A percentile compares a stretch with the other conserved stretches of the same genome.
Evolutionary conservation across 139 green algal genomes (phyloP).

Genomic region (Tetradesmus obliquus): DNA sequence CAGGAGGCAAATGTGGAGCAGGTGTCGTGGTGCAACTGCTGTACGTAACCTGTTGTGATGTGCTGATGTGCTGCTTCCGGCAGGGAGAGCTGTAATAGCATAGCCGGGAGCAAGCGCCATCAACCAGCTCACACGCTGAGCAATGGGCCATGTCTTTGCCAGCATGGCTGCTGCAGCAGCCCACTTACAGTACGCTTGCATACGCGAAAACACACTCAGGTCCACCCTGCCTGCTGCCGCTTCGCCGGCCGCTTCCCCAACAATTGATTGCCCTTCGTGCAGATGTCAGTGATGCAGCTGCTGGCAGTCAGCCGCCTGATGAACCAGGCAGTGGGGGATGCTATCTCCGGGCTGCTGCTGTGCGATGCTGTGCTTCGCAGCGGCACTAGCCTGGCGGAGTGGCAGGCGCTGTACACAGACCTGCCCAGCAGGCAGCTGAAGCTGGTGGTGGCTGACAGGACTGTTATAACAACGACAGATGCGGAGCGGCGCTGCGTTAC

Average conservation of each 20-base stretch:
- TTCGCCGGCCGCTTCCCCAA: no score
- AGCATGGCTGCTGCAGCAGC: neutral
- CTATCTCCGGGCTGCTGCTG: constrained; percentile 88
- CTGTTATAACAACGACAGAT: constrained; percentile 74
- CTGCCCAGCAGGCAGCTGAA: constrained; percentile 91
- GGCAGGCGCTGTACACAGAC: constrained; percentile 81
- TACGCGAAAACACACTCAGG: no score
- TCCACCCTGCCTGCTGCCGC: no score
- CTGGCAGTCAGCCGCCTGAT: constrained; percentile 78
- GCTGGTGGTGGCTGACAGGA: constrained; percentile 84
- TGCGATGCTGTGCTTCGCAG: constrained; percentile 87
- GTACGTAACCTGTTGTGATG: no score
- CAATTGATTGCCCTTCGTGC: neutral
- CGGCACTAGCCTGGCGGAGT: constrained; percentile 76
- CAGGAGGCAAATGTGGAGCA: no score
- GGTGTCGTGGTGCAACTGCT: no score
- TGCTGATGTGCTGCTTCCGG: no score
- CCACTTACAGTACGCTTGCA: no score
- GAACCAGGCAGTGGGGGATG: constrained; percentile 97
- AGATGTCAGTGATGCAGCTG: constrained; percentile 58
- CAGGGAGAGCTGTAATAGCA: no score
- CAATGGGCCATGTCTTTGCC: no score
- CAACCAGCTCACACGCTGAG: no score
- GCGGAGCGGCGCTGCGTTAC: constrained; percentile 79
- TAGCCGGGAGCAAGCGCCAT: no score